Percentiles rank a stretch among this genome's conserved stretches.
phyloP scores from a whole-genome alignment of 78 protist genomes.

The Dictyostelium purpureum region DNA sequence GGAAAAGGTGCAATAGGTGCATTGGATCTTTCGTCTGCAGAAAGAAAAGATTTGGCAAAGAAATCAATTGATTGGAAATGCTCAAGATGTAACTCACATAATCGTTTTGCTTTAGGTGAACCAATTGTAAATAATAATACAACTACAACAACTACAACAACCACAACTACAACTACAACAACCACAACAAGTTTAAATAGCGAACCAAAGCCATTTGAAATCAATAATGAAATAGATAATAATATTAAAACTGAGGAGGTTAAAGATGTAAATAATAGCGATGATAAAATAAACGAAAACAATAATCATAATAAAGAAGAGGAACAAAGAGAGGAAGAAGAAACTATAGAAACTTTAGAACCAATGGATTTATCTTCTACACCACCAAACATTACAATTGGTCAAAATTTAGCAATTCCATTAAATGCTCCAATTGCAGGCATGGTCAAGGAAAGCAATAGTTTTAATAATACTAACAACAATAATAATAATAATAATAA shows the following conservation, averaged over 20 bases:
- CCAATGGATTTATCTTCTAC: background rate
- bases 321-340: background rate
- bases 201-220: background rate
- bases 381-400: background rate
- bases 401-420: background rate
- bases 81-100: constrained; percentile 60
- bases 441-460: background rate
- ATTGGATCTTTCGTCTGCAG: constrained; percentile 81
- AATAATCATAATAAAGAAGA: background rate
- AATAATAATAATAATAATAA: constrained; percentile 1
- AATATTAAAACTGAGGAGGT: background rate
- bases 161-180: background rate
- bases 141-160: background rate
- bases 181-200: background rate
- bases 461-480: background rate
- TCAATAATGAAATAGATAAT: background rate
- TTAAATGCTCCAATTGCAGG: background rate
- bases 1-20: constrained; percentile 95
- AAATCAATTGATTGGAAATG: constrained; percentile 79
- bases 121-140: background rate
- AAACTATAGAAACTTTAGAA: background rate
- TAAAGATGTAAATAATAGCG: background rate
- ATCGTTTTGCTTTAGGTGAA: constrained; percentile 31
- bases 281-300: background rate
- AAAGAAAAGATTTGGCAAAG: constrained; percentile 72